phyloP scores from a whole-genome alignment of 345 rosid genomes.

The Hibiscus mutabilis region DNA sequence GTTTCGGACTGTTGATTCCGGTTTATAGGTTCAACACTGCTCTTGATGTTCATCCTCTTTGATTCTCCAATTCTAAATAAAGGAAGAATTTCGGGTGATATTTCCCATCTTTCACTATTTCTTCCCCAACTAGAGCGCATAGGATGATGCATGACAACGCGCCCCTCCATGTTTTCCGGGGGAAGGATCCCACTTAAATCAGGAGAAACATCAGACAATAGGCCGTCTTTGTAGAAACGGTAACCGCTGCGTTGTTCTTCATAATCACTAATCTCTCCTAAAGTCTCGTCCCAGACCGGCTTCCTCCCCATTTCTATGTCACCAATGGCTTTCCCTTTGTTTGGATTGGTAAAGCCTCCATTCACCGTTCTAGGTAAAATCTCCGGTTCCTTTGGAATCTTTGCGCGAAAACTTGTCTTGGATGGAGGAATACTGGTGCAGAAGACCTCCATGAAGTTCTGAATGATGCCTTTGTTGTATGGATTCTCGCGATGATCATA shows the following conservation, averaged over 20 bases:
- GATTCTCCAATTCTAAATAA: conserved; percentile 32
- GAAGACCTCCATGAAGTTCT: conserved; percentile 67
- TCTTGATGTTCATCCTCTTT: conserved; percentile 15
- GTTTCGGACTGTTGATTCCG: conserved; percentile 13
- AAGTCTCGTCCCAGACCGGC: conserved; percentile 48
- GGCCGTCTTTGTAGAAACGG: conserved; percentile 28
- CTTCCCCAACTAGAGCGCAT: conserved; percentile 61
- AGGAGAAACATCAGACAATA: conserved; percentile 27
- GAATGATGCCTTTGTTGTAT: conserved; percentile 59
- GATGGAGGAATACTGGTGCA: conserved; percentile 63
- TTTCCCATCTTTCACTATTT: conserved; percentile 69
- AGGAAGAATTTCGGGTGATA: conserved; percentile 39
- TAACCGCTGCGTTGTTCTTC: conserved; percentile 29
- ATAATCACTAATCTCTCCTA: conserved; percentile 17
- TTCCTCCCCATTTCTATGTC: conserved; percentile 74
- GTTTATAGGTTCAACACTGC: conserved; percentile 12
- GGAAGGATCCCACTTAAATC: conserved; percentile 66
- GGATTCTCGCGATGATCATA: conserved; percentile 66
- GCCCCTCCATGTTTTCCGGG: conserved; percentile 57
- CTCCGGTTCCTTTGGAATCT: conserved; percentile 42
- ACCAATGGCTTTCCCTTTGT: conserved; percentile 35
- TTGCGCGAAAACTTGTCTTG: conserved; percentile 70
- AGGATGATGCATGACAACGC: conserved; percentile 36
- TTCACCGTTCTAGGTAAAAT: conserved; percentile 47
- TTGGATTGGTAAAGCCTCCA: conserved; percentile 31